phyloP scores from a whole-genome alignment of 306 rosid genomes.

The Malus sieversii region DNA sequence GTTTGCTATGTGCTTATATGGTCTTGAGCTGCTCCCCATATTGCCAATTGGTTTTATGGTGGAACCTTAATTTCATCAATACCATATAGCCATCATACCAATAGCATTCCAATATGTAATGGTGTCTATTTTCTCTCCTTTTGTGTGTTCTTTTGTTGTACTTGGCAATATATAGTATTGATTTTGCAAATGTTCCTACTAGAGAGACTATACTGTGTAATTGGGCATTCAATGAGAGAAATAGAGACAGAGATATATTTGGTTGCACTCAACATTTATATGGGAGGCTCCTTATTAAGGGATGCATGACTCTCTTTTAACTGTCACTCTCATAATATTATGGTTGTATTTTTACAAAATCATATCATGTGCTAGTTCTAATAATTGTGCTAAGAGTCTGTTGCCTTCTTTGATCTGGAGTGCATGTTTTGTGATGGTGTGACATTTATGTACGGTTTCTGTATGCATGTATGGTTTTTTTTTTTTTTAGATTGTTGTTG shows the following conservation, averaged over 20 bases:
- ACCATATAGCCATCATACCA: constrained; percentile 21
- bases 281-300: neutral
- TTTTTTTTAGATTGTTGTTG: neutral
- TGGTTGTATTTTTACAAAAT: neutral
- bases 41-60: no score
- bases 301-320: neutral
- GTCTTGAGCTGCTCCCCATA: no score
- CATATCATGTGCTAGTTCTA: neutral
- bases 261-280: no score
- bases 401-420: neutral
- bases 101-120: constrained; percentile 22
- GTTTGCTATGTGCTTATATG: no score
- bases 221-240: no score
- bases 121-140: neutral
- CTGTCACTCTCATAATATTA: neutral
- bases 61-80: no score
- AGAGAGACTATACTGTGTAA: no score
- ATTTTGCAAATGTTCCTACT: neutral
- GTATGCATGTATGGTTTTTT: neutral
- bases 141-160: constrained; percentile 22
- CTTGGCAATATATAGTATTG: constrained; percentile 1
- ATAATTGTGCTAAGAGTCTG: neutral
- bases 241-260: no score
- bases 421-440: neutral
- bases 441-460: neutral